Evolutionary conservation across 352 stramenopile genomes (phyloP), one percentile per base, ranked within the genome.

Genomic region (Phytopythium cucurbitacearum): DNA sequence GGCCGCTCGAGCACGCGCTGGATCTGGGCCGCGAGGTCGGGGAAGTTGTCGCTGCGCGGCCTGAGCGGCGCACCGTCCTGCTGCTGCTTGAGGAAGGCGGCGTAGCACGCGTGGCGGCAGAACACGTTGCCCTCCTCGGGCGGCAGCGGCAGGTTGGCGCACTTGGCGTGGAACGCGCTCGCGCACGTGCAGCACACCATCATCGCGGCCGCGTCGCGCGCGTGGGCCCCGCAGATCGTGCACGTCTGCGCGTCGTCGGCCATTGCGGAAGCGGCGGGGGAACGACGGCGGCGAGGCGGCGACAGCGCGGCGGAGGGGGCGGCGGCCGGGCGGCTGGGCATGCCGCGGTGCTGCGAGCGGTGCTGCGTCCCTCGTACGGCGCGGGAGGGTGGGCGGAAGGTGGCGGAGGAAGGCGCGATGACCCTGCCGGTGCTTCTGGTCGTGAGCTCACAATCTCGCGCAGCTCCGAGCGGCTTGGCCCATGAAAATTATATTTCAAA

Each of bases 91-190:
- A 64, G 64, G 52, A 71, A 85, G n/a, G 52, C 55, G 15, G 67
- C 59, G 58, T 85, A 91, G 65, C 80, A 91, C 33, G 62, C 56
- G 59, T 80, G 85, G 12, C 69, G 71, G 34, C 80, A 91, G 49
- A 89, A 91, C 32, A 85, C 67, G 40, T 78, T 74, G n/a, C 67
- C 67, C 37, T 85, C 76, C 56, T 91, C 73, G 0, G 77, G 77
- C 7, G 76, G 76, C 33, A 76, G 69, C 38, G 75, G 73, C 13
- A 91, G 51, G 45, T 85, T 89, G 33, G 69, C 77, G 57, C 80
- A 91, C 42, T 73, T 57, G 10, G 76, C 67, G 57, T 91, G 80
- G 64, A 89, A 91, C n/a, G 48, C 40, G 48, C 59, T 70, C 4
- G 39, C 57, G 49, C 80, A 91, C 43, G 53, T 76, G 38, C 71